phyloP scores from a whole-genome alignment of 2,329 filamentous ascomycete species.

The Phaeomoniella chlamydospora region DNA sequence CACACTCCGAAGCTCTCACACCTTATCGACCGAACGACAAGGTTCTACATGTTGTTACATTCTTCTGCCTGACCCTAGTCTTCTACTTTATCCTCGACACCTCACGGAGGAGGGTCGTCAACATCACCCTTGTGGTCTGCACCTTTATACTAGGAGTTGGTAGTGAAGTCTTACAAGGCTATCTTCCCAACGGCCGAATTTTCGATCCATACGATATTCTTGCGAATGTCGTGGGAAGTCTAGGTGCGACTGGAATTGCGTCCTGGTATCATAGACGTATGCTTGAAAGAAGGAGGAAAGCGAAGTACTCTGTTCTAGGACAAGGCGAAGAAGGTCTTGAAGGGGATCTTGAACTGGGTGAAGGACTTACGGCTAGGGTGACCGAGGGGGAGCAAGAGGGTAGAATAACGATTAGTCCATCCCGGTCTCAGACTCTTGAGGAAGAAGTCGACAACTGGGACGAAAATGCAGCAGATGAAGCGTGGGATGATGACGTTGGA shows the following conservation, averaged over 20 bases:
- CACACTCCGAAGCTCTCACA: conserved; percentile 20
- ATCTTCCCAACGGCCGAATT: conserved; percentile 57
- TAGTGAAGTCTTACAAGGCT: conserved; percentile 40
- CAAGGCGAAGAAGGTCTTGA: conserved; percentile 51
- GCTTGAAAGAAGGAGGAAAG: conserved; percentile 69
- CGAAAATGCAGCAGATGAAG: conserved; percentile 56
- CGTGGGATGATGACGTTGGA: conserved; percentile 46
- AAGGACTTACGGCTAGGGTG: conserved; percentile 3
- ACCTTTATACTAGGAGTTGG: conserved; percentile 46
- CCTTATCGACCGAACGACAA: conserved; percentile 62
- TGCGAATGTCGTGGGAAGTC: conserved; percentile 71
- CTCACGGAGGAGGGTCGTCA: conserved; percentile 66
- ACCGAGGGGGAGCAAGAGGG: conserved; percentile 12
- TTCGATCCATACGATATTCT: conserved; percentile 76
- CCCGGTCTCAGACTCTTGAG: conserved; percentile 40
- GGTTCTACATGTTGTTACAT: conserved; percentile 69
- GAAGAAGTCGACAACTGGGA: conserved; percentile 90
- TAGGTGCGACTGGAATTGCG: conserved; percentile 57
- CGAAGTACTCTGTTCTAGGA: conserved; percentile 58
- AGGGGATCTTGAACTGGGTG: conserved; percentile 65
- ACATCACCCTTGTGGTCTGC: conserved; percentile 70
- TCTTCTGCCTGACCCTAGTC: conserved; percentile 67
- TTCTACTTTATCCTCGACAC: conserved; percentile 99
- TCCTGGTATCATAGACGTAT: conserved; percentile 92
- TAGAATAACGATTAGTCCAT: conserved; percentile 13